Evolutionary conservation across 352 stramenopile genomes (phyloP).

Genomic region (Achlya hypogyna): DNA sequence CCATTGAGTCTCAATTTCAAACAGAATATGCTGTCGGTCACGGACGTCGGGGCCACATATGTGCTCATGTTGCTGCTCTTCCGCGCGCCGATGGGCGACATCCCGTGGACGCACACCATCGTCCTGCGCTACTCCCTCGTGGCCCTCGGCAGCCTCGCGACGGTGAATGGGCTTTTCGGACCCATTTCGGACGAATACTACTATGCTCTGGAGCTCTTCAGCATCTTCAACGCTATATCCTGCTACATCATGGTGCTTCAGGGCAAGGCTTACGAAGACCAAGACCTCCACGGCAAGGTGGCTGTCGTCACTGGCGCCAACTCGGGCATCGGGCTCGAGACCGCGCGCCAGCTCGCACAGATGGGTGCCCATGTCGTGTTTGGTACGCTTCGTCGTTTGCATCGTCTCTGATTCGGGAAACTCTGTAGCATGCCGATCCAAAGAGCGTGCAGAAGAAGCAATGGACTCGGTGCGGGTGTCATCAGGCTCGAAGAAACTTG

Average conservation of each 20-base stretch:
- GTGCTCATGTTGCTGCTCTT: conserved; percentile 1
- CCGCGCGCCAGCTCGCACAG: conserved; percentile 42
- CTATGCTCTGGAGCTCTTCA: conserved; percentile 3
- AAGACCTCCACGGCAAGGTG: conserved; percentile 36
- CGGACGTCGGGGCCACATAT: background rate
- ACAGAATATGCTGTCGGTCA: background rate
- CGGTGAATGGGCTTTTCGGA: background rate
- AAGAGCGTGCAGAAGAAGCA: conserved; percentile 14
- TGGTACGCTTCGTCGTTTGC: background rate
- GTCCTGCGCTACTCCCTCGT: conserved; percentile 7
- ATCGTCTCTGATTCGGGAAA: background rate
- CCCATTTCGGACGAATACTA: conserved; percentile 4
- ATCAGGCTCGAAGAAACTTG: background rate
- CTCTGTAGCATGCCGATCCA: conserved; percentile 13
- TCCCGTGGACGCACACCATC: background rate
- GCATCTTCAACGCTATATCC: conserved; percentile 4
- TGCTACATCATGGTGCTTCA: conserved; percentile 9
- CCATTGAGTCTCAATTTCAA: background rate
- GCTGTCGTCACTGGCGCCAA: conserved; percentile 78
- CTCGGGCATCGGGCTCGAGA: conserved; percentile 79
- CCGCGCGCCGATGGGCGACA: conserved; percentile 2
- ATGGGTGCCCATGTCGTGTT: conserved; percentile 58
- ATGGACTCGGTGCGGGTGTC: background rate
- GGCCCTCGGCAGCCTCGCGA: background rate
- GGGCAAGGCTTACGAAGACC: background rate